phyloP scores from a whole-genome alignment of 2,329 filamentous ascomycete genomes.

The Colletotrichum musicola region DNA sequence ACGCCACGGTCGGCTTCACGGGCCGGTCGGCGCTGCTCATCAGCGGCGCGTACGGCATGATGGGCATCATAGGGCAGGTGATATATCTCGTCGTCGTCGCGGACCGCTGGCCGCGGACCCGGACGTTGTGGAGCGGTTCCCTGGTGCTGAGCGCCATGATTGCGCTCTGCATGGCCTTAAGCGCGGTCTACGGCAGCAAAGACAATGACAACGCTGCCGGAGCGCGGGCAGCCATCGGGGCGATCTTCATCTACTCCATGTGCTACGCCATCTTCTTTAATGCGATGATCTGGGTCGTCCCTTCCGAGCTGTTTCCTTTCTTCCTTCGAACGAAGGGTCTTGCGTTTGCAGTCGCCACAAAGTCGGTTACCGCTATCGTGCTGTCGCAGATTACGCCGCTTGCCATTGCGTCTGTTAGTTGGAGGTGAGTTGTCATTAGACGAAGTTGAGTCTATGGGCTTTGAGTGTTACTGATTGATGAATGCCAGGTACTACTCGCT shows the following conservation, averaged over 20 bases:
- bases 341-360: conserved; percentile 47
- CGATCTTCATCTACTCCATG: conserved; percentile 53
- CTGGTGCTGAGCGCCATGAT: conserved; percentile 32
- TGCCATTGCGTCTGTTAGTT: conserved; percentile 50
- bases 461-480: background rate
- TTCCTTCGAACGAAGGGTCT: conserved; percentile 45
- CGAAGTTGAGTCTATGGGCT: too few species aligned
- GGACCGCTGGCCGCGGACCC: conserved; percentile 48
- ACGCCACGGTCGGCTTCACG: conserved; percentile 49
- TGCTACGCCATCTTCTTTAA: conserved; percentile 54
- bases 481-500: conserved; percentile 47
- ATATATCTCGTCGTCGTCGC: conserved; percentile 48
- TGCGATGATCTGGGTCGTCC: conserved; percentile 49
- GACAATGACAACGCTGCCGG: conserved; percentile 43
- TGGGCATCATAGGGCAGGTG: conserved; percentile 51
- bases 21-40: conserved; percentile 49
- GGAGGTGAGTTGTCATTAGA: conserved; percentile 44
- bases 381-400: conserved; percentile 50
- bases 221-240: conserved; percentile 49
- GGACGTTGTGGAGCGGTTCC: conserved; percentile 31
- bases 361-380: conserved; percentile 46
- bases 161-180: conserved; percentile 42
- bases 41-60: conserved; percentile 51
- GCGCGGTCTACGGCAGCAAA: conserved; percentile 39
- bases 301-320: conserved; percentile 48